These are phyloP conservation scores for Myxozyma nipponensis DNA, from an alignment of 805 yeast species.

Conservation along the genomic window DNA sequence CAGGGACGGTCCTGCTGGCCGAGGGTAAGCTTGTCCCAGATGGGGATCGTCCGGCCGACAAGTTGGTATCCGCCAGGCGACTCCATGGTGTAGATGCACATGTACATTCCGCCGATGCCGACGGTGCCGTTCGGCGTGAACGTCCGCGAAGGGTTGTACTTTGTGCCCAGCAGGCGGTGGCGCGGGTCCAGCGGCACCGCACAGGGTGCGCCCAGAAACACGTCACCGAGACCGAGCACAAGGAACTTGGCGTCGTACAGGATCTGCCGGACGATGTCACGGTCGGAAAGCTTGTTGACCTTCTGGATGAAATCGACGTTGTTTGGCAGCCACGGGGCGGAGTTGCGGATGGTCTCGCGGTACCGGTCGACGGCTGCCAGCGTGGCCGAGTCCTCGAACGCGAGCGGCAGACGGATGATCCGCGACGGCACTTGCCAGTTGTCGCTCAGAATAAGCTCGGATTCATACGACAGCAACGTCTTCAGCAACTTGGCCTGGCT, in stretches of 20 bases:
- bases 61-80: conserved; percentile 98
- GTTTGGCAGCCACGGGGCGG: conserved; percentile 97
- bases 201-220: conserved; percentile 96
- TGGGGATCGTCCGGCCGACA: conserved; percentile 94
- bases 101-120: conserved; percentile 97
- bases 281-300: conserved; percentile 68
- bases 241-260: conserved; percentile 84
- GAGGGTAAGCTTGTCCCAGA: conserved; percentile 90
- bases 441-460: conserved; percentile 65
- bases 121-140: conserved; percentile 96
- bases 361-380: conserved; percentile 87
- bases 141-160: conserved; percentile 94
- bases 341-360: conserved; percentile 85
- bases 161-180: conserved; percentile 85
- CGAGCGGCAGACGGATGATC: conserved; percentile 84
- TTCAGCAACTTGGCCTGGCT: conserved; percentile 60
- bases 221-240: conserved; percentile 95
- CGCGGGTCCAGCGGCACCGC: conserved; percentile 98
- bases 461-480: conserved; percentile 68
- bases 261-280: conserved; percentile 75
- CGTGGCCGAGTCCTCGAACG: conserved; percentile 89
- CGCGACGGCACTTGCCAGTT: conserved; percentile 86
- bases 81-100: conserved; percentile 97
- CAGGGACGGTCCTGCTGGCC: conserved; percentile 77
- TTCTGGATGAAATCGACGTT: conserved; percentile 92